These are phyloP conservation scores for Cercospora nicotianae DNA, from an alignment of 2,329 filamentous ascomycete species.

Conservation along the genomic window DNA sequence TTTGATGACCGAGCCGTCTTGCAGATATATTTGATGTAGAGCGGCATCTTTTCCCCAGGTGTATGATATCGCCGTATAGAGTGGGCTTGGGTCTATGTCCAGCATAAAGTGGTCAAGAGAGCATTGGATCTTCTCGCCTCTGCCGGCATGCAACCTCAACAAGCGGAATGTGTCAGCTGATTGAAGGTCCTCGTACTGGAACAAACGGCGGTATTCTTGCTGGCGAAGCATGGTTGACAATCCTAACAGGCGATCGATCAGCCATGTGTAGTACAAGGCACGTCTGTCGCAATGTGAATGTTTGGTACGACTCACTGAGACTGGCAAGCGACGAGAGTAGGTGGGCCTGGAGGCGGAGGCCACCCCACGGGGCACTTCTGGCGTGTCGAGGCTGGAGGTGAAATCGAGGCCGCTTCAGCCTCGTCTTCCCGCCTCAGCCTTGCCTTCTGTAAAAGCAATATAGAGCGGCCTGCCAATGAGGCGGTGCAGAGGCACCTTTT, in stretches of 20 bases:
- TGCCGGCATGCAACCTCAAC: neutral
- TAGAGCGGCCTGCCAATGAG: neutral
- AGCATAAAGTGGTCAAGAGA: neutral
- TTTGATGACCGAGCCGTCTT: neutral
- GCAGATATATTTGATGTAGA: neutral
- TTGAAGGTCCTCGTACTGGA: neutral
- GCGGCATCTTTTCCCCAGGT: neutral
- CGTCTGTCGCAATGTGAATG: neutral
- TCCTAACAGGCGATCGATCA: neutral
- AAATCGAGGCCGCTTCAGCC: neutral
- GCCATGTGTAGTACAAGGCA: neutral
- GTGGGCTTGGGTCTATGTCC: neutral
- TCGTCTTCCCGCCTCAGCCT: neutral
- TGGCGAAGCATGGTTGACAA: neutral
- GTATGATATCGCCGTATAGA: neutral
- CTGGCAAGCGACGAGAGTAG: neutral
- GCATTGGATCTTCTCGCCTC: neutral
- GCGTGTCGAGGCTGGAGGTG: neutral
- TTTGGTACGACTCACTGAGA: neutral
- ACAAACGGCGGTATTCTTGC: neutral
- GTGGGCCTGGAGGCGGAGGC: neutral
- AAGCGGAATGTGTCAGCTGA: neutral
- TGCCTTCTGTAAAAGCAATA: neutral
- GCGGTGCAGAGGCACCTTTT: neutral
- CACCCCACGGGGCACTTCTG: neutral